These are phyloP conservation scores for Epichloe festucae DNA, from an alignment of 2,329 filamentous ascomycete genomes.

Conservation along the genomic window DNA sequence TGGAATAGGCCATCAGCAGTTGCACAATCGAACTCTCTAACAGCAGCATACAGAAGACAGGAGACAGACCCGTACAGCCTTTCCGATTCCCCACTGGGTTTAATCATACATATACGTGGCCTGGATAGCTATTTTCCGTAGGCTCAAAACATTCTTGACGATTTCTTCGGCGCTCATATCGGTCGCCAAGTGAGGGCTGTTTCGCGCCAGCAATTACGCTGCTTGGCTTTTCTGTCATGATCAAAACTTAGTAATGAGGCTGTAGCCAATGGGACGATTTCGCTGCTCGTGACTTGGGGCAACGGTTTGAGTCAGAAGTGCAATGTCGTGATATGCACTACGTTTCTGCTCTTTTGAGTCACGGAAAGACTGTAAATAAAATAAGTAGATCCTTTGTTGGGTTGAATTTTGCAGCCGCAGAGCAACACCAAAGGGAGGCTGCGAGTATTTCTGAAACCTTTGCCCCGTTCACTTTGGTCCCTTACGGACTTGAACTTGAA, in stretches of 20 bases:
- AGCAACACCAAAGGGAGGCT: too few relatives aligned
- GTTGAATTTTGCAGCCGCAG: too few relatives aligned
- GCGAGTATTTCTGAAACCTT: too few relatives aligned
- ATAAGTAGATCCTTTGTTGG: too few relatives aligned
- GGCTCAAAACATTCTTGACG: constrained; percentile 33
- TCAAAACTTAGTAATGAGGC: constrained; percentile 36
- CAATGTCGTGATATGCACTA: too few relatives aligned
- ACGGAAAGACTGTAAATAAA: too few relatives aligned
- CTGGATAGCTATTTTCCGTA: constrained; percentile 36
- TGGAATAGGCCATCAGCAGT: background rate
- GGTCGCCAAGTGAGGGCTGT: constrained; percentile 32
- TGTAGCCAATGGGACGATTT: constrained; percentile 37
- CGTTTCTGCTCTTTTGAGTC: too few relatives aligned
- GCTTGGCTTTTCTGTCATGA: too few relatives aligned
- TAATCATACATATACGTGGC: constrained; percentile 6
- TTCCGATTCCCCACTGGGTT: background rate
- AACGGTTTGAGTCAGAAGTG: too few relatives aligned
- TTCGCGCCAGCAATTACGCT: background rate
- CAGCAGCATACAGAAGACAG: too few relatives aligned
- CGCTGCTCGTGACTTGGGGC: constrained; percentile 21
- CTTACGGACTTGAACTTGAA: too few relatives aligned
- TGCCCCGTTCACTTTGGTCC: too few relatives aligned
- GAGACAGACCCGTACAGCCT: background rate
- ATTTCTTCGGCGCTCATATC: constrained; percentile 26
- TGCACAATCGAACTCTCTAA: background rate